phyloP scores from a whole-genome alignment of 164 flowering plant species.

The Nymphaea thermarum region DNA sequence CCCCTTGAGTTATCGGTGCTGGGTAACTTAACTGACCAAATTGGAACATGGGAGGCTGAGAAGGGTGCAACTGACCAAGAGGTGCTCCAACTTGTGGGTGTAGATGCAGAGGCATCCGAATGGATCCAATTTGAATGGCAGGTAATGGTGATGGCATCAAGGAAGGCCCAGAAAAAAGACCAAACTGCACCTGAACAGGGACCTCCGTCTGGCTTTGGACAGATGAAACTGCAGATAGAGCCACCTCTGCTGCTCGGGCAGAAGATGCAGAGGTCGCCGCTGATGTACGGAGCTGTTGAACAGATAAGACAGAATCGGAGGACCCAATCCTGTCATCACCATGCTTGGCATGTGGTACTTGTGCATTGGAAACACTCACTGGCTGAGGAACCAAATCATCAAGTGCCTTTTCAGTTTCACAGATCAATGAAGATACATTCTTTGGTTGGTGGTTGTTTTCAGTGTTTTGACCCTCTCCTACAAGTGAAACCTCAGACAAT shows the following conservation, averaged over 20 bases:
- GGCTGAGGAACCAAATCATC: conserved; percentile 24
- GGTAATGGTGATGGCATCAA: conserved; percentile 88
- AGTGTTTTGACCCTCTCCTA: neutral
- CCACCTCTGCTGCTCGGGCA: conserved; percentile 25
- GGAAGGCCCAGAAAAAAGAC: conserved; percentile 88
- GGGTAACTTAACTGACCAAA: conserved; percentile 88
- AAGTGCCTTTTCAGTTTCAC: conserved; percentile 18
- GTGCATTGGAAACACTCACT: conserved; percentile 4
- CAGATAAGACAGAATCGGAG: conserved; percentile 16
- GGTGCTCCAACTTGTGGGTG: conserved; percentile 71
- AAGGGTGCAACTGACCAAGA: conserved; percentile 50
- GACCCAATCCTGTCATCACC: conserved; percentile 15
- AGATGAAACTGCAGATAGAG: conserved; percentile 27
- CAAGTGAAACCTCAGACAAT: conserved; percentile 13
- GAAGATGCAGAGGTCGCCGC: conserved; percentile 14
- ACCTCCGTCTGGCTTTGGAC: conserved; percentile 28
- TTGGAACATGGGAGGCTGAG: conserved; percentile 78
- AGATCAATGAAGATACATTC: neutral
- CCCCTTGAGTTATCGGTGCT: conserved; percentile 67
- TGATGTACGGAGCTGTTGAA: conserved; percentile 21
- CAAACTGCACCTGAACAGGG: conserved; percentile 79
- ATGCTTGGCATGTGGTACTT: conserved; percentile 11
- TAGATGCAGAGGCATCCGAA: conserved; percentile 93
- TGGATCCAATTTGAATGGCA: conserved; percentile 97
- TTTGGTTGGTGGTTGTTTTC: neutral